Conservation (phyloP, 805 yeast species). For the Pichia heedii region DNA sequence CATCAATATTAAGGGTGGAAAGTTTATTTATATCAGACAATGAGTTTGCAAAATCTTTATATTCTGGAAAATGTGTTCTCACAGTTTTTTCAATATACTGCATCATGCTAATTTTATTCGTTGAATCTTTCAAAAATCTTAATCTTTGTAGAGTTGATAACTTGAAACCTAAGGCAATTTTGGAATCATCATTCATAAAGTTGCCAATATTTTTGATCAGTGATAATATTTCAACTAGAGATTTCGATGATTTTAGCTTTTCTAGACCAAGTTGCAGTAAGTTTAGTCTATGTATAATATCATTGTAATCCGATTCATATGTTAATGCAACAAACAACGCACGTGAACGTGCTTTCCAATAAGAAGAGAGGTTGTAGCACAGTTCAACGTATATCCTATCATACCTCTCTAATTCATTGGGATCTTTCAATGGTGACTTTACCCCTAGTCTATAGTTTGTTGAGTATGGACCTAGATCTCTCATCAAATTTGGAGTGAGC, state of each 20-base stretch:
- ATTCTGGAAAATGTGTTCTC: conserved; percentile 57
- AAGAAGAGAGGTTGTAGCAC: conserved; percentile 56
- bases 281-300: conserved; percentile 46
- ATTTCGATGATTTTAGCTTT: conserved; percentile 41
- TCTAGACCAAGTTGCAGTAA: conserved; percentile 52
- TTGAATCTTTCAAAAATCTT: conserved; percentile 62
- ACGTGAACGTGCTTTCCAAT: conserved; percentile 67
- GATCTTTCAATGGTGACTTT: conserved; percentile 43
- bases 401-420: conserved; percentile 51
- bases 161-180: conserved; percentile 63
- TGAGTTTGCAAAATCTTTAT: conserved; percentile 53
- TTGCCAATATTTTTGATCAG: conserved; percentile 69
- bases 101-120: conserved; percentile 59
- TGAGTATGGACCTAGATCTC: conserved; percentile 57
- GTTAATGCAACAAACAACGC: conserved; percentile 46
- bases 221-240: conserved; percentile 49
- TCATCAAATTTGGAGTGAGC: conserved; percentile 44
- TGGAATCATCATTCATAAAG: conserved; percentile 65
- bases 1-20: conserved; percentile 55
- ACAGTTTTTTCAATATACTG: conserved; percentile 67
- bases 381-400: conserved; percentile 63
- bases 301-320: conserved; percentile 59
- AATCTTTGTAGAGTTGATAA: conserved; percentile 60
- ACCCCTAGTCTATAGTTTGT: conserved; percentile 33
- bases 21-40: conserved; percentile 42